Percentiles rank a stretch among this genome's conserved stretches.
Conservation (phyloP, 768 basidiomycete genomes). For the Hygrocybe punicea region DNA sequence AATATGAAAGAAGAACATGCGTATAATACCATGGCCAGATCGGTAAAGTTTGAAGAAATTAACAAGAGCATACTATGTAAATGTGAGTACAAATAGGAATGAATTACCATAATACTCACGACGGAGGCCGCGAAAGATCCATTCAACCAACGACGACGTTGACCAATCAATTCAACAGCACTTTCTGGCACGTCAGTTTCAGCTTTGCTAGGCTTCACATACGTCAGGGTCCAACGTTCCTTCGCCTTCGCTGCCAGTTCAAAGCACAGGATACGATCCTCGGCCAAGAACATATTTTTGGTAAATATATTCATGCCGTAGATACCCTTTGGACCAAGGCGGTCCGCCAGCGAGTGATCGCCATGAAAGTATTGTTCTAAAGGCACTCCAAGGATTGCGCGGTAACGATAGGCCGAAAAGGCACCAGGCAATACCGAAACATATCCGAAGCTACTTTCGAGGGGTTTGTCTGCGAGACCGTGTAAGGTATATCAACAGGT, state of each 20-base stretch:
- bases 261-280: constrained; percentile 85
- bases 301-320: constrained; percentile 97
- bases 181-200: constrained; percentile 95
- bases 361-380: constrained; percentile 85
- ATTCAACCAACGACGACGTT: constrained; percentile 95
- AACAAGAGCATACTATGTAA: constrained; percentile 74
- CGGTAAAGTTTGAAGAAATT: constrained; percentile 89
- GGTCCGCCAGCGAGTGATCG: constrained; percentile 85
- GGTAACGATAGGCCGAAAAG: constrained; percentile 94
- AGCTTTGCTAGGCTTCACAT: constrained; percentile 92
- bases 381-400: constrained; percentile 86
- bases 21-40: constrained; percentile 80
- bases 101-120: constrained; percentile 43
- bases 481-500: background rate
- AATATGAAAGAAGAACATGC: constrained; percentile 96
- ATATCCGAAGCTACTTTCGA: constrained; percentile 94
- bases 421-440: constrained; percentile 94
- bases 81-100: constrained; percentile 7
- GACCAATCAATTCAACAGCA: constrained; percentile 90
- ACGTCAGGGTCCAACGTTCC: constrained; percentile 83
- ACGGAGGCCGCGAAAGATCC: constrained; percentile 93
- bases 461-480: constrained; percentile 67
- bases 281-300: constrained; percentile 67
- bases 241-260: constrained; percentile 90
- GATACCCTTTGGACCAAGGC: constrained; percentile 89